Conservation (phyloP, 2,329 filamentous ascomycete species). For the Colletotrichum sp. region DNA sequence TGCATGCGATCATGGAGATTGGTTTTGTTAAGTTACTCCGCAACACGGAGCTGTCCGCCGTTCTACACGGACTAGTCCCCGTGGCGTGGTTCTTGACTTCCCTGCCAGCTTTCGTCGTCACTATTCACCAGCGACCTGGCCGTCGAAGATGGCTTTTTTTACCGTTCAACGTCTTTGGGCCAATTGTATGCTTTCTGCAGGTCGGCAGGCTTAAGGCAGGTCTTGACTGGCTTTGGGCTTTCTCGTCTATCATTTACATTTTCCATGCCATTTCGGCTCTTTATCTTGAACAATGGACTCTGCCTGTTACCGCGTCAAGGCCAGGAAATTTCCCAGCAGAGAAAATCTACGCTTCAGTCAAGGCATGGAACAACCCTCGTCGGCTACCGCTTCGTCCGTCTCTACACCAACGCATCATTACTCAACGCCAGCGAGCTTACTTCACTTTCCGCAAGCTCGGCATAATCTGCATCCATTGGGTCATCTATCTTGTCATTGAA, state of each 20-base stretch:
- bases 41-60: not conserved
- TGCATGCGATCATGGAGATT: not conserved
- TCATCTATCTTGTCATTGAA: not conserved
- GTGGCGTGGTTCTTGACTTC: not conserved
- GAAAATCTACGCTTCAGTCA: not conserved
- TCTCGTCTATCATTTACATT: not conserved
- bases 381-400: not conserved
- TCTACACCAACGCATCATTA: not conserved
- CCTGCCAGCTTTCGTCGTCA: not conserved
- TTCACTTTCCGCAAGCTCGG: not conserved
- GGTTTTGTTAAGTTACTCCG: not conserved
- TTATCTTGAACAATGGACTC: not conserved
- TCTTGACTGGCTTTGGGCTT: not conserved
- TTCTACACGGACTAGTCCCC: not conserved
- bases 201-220: not conserved
- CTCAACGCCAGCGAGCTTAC: not conserved
- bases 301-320: not conserved
- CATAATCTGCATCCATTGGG: not conserved
- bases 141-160: not conserved
- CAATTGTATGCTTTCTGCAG: not conserved
- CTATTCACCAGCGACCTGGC: not conserved
- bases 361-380: not conserved
- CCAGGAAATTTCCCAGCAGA: fast-evolving
- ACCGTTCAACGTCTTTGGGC: not conserved
- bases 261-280: not conserved